A percentile compares a stretch with the other conserved stretches of the same genome.
phyloP scores from a whole-genome alignment of 192 early-diverging fungal species.

The Coemansia sp. region DNA sequence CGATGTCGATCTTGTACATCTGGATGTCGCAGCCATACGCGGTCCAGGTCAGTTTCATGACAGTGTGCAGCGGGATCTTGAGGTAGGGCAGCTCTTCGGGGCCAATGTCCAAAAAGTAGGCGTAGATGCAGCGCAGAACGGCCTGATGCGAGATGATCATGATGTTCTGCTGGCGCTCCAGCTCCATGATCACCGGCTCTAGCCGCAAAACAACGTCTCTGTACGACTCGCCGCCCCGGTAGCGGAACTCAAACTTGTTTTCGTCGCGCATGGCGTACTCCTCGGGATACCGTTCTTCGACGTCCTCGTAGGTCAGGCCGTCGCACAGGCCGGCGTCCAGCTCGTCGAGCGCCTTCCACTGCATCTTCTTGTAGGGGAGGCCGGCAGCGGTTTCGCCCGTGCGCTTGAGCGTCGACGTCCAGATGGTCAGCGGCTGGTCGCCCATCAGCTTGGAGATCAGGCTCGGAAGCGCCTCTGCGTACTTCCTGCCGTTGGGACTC shows the following conservation, averaged over 20 bases:
- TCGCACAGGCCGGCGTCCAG: conserved; percentile 97
- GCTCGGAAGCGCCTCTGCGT: conserved; percentile 79
- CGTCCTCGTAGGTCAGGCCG: conserved; percentile 98
- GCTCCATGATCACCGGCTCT: conserved; percentile 99
- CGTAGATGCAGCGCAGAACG: conserved; percentile 95
- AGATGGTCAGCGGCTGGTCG: conserved; percentile 76
- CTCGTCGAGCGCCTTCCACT: conserved; percentile 98
- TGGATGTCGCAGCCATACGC: conserved; percentile 96
- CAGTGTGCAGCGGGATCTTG: conserved; percentile 97
- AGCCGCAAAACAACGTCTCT: conserved; percentile 91
- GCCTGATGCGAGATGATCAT: conserved; percentile 98
- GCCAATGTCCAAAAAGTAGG: conserved; percentile 91
- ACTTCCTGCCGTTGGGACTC: conserved; percentile 80
- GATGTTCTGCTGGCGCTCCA: conserved; percentile 95
- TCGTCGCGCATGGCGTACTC: conserved; percentile 93
- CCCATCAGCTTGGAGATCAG: conserved; percentile 75
- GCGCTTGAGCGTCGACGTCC: conserved; percentile 94
- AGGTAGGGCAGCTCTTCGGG: conserved; percentile 97
- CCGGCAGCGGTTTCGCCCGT: conserved; percentile 85
- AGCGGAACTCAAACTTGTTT: conserved; percentile 94
- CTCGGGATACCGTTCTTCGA: conserved; percentile 87
- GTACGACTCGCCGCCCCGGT: conserved; percentile 86
- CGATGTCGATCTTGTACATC: conserved; percentile 90
- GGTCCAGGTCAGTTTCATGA: conserved; percentile 94
- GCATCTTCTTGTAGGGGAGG: conserved; percentile 82